These are phyloP conservation scores for Paecilomyces variotii DNA, from an alignment of 2,329 filamentous ascomycete species.

Conservation along the genomic window DNA sequence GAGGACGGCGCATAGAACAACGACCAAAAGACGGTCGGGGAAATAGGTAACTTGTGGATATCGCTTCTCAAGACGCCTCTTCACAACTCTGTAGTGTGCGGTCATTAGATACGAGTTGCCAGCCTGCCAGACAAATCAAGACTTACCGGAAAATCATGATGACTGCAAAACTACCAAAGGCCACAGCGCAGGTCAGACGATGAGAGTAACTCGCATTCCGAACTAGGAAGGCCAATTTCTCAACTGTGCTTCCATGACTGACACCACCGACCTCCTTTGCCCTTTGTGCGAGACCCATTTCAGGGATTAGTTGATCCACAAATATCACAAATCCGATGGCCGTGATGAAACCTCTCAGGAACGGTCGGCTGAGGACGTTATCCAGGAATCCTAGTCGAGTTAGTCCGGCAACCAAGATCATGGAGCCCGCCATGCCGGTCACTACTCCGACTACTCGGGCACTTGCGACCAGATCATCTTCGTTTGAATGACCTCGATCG, in stretches of 20 bases:
- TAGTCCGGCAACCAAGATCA: conserved; percentile 79
- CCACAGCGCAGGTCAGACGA: conserved; percentile 65
- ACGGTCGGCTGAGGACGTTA: conserved; percentile 85
- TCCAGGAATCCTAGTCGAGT: conserved; percentile 86
- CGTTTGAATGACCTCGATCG: conserved; percentile 55
- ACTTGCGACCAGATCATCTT: conserved; percentile 63
- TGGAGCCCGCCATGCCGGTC: conserved; percentile 76
- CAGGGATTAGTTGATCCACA: conserved; percentile 87
- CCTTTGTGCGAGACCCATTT: conserved; percentile 65
- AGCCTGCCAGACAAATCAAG: background rate
- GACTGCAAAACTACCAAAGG: conserved; percentile 69
- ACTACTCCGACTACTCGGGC: conserved; percentile 81
- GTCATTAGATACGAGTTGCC: background rate
- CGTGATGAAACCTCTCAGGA: conserved; percentile 90
- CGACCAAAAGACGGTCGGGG: conserved; percentile 84
- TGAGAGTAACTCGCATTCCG: conserved; percentile 60
- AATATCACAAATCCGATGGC: conserved; percentile 95
- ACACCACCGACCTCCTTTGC: conserved; percentile 57
- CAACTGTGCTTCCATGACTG: conserved; percentile 74
- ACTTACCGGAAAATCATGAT: conserved; percentile 83
- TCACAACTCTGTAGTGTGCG: conserved; percentile 56
- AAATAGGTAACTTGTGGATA: conserved; percentile 78
- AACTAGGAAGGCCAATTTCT: conserved; percentile 76
- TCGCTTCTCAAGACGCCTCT: conserved; percentile 69
- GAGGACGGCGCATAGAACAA: conserved; percentile 73